Evolutionary conservation across 169 alveolate genomes (phyloP), one percentile per base, ranked within the genome.

Genomic region (Eimeria sp.): DNA sequence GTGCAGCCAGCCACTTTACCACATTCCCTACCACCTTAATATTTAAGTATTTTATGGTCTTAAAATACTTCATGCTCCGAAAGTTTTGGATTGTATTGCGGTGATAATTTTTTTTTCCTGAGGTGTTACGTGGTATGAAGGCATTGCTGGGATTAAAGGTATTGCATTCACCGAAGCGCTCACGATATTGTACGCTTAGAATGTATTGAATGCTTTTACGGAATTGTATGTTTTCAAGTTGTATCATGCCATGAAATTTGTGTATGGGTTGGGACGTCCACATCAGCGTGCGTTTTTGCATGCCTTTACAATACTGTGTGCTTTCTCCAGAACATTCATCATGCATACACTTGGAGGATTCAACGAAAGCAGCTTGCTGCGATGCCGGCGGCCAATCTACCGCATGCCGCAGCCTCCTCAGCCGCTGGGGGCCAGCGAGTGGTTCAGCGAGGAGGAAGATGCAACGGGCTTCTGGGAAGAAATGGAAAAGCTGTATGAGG

Each of bases 301-400:
- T 23, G 58, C 87, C 46, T 27, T 25, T 25, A 4, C 90, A 82
- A 20, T 54, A 25, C 8, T 82, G 90, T 56, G 90, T 82, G 13
- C 0, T 56, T 20, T 49, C 43, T 2, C 40, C 46, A 85, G 91
- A 23, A 68, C 80, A 40, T 85, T 85, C 80, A 43, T 85, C 62
- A 58, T 85, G 78, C 91, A 85, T 49, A 85, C 91, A 30, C 91
- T 85, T 20, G 91, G 91, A 30, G 76, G 76, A 13, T 85, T 85
- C 60, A 85, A 85, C 91, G 91, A 85, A 82, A 40, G 56, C 33
- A 85, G 91, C 78, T 56, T 85, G 80, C 52, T 85, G 62, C 91
- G 91, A 6, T 85, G 91, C 30, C 52, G 91, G 62, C 46, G 91
- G 58, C 91, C 91, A 23, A 78, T 43, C 11, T 85, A 85, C 91